phyloP scores from a whole-genome alignment of 768 basidiomycete species.

The Omphalotus guepiniiformis region DNA sequence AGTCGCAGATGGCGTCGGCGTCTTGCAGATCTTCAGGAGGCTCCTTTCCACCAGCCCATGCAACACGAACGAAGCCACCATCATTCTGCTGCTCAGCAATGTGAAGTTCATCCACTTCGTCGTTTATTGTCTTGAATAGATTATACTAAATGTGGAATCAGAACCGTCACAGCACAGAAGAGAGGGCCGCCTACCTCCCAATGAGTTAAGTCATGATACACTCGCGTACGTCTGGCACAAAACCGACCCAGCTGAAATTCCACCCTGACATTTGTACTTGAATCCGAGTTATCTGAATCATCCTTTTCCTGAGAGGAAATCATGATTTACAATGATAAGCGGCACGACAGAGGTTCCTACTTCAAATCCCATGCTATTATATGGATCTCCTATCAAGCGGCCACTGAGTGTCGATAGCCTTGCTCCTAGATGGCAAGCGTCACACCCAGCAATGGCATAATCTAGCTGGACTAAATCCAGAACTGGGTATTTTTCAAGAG shows the following conservation, averaged over 20 bases:
- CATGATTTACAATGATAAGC: slow-evolving; percentile 3
- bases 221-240: slow-evolving; percentile 63
- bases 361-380: slow-evolving; percentile 68
- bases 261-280: slow-evolving; percentile 12
- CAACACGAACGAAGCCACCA: slow-evolving; percentile 52
- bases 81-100: slow-evolving; percentile 28
- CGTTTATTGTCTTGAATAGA: slow-evolving; percentile 54
- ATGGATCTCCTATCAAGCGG: slow-evolving; percentile 61
- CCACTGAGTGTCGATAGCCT: slow-evolving; percentile 63
- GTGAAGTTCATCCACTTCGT: slow-evolving; percentile 56
- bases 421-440: slow-evolving; percentile 77
- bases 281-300: slow-evolving; percentile 18
- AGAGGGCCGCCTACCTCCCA: slow-evolving; percentile 64
- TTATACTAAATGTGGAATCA: slow-evolving; percentile 42
- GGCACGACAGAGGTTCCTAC: slow-evolving; percentile 26
- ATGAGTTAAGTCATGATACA: slow-evolving; percentile 71
- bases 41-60: slow-evolving; percentile 45
- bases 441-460: slow-evolving; percentile 62
- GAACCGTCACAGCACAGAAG: slow-evolving; percentile 6
- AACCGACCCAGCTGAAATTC: slow-evolving; percentile 74
- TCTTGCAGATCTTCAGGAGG: slow-evolving; percentile 67
- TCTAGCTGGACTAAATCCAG: slow-evolving; percentile 51
- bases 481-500: slow-evolving; percentile 63
- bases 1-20: slow-evolving; percentile 78
- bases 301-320: slow-evolving; percentile 13